Conservation (phyloP, 495 filamentous ascomycete species). For the Trichoderma reesei region DNA sequence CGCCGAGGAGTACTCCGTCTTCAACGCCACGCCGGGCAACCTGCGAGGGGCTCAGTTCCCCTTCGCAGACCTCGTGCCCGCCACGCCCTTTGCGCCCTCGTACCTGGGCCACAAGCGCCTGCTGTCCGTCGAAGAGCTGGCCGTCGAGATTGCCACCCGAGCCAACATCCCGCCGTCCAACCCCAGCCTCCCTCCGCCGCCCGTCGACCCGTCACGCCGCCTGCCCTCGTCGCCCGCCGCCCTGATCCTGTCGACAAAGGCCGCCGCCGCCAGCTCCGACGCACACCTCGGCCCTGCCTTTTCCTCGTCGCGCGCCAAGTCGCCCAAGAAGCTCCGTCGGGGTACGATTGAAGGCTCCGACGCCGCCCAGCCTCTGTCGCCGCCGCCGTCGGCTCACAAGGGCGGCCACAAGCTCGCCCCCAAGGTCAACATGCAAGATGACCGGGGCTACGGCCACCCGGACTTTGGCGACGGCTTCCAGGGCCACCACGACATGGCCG, state of each 20-base stretch:
- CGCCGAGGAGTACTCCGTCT: conserved; percentile 49
- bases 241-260: conserved; percentile 11
- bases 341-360: conserved; percentile 12
- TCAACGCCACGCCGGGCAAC: conserved; percentile 45
- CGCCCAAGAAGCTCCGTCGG: conserved; percentile 31
- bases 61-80: conserved; percentile 31
- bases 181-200: conserved; percentile 40
- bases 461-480: conserved; percentile 34
- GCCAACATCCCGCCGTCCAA: conserved; percentile 49
- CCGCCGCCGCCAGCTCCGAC: conserved; percentile 27
- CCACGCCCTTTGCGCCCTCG: conserved; percentile 22
- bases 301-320: conserved; percentile 18
- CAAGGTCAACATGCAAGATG: conserved; percentile 27
- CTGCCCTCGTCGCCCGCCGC: conserved; percentile 43
- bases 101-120: conserved; percentile 28
- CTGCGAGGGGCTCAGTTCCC: conserved; percentile 30
- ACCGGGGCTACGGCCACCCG: conserved; percentile 32
- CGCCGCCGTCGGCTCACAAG: conserved; percentile 42
- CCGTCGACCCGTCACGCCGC: conserved; percentile 47
- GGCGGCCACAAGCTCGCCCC: conserved; percentile 42
- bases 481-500: conserved; percentile 28
- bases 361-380: conserved; percentile 37
- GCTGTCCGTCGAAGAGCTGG: conserved; percentile 29
- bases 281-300: conserved; percentile 14
- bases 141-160: conserved; percentile 44